A percentile compares a stretch with the other conserved stretches of the same genome.
These are phyloP conservation scores for Psilocybe sp. DNA, from an alignment of 768 basidiomycete species.

Conservation along the genomic window DNA sequence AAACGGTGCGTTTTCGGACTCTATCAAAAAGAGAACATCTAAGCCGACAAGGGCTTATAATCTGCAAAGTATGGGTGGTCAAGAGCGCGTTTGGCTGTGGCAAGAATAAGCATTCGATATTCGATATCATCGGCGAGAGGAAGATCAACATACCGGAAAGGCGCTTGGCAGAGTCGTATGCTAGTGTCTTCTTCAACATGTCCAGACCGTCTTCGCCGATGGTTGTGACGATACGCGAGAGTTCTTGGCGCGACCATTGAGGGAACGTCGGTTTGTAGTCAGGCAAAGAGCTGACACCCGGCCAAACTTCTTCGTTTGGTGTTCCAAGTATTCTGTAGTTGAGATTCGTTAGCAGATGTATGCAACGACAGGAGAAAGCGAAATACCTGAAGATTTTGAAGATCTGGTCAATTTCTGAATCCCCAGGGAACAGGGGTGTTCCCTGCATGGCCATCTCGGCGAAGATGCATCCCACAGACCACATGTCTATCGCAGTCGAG, in stretches of 20 bases:
- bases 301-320: conserved; percentile 89
- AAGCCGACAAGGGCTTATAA: conserved; percentile 25
- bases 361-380: neutral
- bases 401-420: conserved; percentile 99
- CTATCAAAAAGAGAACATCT: too few relatives aligned
- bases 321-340: conserved; percentile 83
- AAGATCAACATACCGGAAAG: conserved; percentile 72
- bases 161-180: conserved; percentile 87
- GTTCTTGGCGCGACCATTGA: conserved; percentile 82
- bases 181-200: conserved; percentile 69
- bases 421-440: conserved; percentile 91
- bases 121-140: neutral
- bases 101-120: conserved; percentile 38
- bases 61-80: conserved; percentile 48
- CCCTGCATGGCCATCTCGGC: conserved; percentile 98
- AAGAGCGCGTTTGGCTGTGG: conserved; percentile 55
- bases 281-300: conserved; percentile 81
- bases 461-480: conserved; percentile 99
- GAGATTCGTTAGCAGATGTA: neutral
- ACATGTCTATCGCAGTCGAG: conserved; percentile 98
- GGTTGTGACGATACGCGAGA: conserved; percentile 60
- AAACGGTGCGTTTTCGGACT: too few relatives aligned
- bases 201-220: conserved; percentile 82
- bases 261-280: conserved; percentile 98
- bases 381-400: conserved; percentile 96